These are phyloP conservation scores for Exophiala xenobiotica DNA, from an alignment of 2,329 filamentous ascomycete genomes.

Conservation along the genomic window DNA sequence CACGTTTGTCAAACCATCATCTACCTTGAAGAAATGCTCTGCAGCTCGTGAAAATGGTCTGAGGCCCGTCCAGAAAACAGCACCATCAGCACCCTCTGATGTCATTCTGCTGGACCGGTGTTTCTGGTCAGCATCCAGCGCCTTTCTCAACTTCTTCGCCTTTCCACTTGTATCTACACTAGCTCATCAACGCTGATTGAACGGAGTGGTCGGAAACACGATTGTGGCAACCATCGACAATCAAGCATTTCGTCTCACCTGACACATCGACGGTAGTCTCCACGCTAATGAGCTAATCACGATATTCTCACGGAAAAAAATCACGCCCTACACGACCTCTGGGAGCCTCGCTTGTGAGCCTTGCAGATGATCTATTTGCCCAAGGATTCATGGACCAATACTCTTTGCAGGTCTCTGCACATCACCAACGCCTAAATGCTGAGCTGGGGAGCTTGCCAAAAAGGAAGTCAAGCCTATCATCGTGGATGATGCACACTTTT, in stretches of 20 bases:
- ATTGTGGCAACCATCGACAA: not conserved
- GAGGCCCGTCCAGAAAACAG: not conserved
- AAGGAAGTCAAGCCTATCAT: not conserved
- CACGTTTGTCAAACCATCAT: too few relatives aligned
- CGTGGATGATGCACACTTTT: not conserved
- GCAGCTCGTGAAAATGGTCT: not conserved
- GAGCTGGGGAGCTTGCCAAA: not conserved
- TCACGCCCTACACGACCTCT: not conserved
- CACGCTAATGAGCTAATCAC: not conserved
- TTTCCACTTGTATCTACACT: not conserved
- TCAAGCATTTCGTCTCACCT: slow-evolving; percentile 1
- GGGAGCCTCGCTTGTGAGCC: not conserved
- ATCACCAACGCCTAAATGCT: not conserved
- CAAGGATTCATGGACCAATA: not conserved
- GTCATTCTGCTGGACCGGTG: not conserved
- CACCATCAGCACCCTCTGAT: too few relatives aligned
- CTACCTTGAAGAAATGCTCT: too few relatives aligned
- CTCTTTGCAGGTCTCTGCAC: not conserved
- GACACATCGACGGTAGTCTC: not conserved
- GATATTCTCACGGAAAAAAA: not conserved
- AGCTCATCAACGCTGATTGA: not conserved
- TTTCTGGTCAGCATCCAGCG: not conserved
- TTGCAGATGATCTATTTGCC: slow-evolving; percentile 2
- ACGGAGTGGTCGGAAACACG: not conserved
- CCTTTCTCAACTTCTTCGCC: not conserved